phyloP scores from a whole-genome alignment of 306 rosid species.

The Trichosanthes cucumerina region DNA sequence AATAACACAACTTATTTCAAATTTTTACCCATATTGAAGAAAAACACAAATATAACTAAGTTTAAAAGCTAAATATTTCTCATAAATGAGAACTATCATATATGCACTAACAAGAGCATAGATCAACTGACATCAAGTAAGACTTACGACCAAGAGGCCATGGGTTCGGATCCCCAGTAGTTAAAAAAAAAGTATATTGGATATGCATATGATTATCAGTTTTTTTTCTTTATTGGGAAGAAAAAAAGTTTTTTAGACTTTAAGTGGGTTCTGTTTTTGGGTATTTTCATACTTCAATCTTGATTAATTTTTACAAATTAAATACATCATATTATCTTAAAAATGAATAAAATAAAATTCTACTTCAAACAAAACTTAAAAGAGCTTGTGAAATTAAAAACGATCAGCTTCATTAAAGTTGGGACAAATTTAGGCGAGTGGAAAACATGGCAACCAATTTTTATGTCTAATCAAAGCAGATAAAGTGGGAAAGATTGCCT shows the following conservation, averaged over 20 bases:
- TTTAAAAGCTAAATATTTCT: too few relatives aligned
- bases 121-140: too few relatives aligned
- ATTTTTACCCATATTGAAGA: too few relatives aligned
- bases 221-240: neutral
- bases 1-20: too few relatives aligned
- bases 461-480: slow-evolving; percentile 5
- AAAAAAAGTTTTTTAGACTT: too few relatives aligned
- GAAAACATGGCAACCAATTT: neutral
- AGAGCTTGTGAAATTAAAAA: neutral
- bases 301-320: neutral
- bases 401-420: neutral
- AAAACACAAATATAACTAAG: too few relatives aligned
- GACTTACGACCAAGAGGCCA: too few relatives aligned
- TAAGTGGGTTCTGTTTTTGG: neutral
- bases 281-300: neutral
- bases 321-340: neutral
- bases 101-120: too few relatives aligned
- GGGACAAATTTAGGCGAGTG: neutral
- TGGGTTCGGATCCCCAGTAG: too few relatives aligned
- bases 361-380: neutral
- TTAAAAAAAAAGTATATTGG: too few relatives aligned
- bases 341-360: neutral
- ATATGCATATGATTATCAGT: too few relatives aligned
- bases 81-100: too few relatives aligned
- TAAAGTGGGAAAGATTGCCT: slow-evolving; percentile 9